A percentile compares a stretch with the other conserved stretches of the same genome.
These are phyloP conservation scores for Marchantia polymorpha DNA, from an alignment of 225 moss, liverwort and hornwort genomes.

Conservation along the genomic window DNA sequence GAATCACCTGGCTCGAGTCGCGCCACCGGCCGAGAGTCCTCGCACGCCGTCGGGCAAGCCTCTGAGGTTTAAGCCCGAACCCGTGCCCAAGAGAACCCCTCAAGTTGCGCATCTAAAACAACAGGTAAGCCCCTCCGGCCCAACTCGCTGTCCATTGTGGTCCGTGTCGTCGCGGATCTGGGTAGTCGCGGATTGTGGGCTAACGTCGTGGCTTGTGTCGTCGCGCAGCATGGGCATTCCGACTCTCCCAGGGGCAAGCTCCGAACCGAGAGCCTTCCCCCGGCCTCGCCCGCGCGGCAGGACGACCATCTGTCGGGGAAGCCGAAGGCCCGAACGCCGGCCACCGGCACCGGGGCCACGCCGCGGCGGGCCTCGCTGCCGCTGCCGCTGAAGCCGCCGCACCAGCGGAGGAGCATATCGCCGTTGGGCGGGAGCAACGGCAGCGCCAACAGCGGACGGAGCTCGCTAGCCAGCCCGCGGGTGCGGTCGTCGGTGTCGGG, in stretches of 20 bases:
- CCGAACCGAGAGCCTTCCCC: slow-evolving; percentile 38
- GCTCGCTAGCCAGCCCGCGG: slow-evolving; percentile 44
- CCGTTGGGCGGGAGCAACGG: slow-evolving; percentile 48
- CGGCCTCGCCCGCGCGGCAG: slow-evolving; percentile 40
- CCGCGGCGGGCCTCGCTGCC: slow-evolving; percentile 52
- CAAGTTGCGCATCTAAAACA: slow-evolving; percentile 53
- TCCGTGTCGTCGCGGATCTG: not conserved
- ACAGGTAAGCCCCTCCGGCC: slow-evolving; percentile 31
- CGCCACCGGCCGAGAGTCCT: slow-evolving; percentile 65
- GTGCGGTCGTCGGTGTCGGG: slow-evolving; percentile 31
- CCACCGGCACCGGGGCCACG: slow-evolving; percentile 28
- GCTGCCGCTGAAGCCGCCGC: slow-evolving; percentile 37
- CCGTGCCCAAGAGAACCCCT: slow-evolving; percentile 44
- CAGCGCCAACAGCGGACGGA: slow-evolving; percentile 44
- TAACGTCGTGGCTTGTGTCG: not conserved
- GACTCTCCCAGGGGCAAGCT: slow-evolving; percentile 38
- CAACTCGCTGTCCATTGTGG: too few relatives aligned
- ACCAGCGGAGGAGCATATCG: slow-evolving; percentile 46
- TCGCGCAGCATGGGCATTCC: slow-evolving; percentile 28
- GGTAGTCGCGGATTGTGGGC: not conserved
- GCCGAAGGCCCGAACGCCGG: slow-evolving; percentile 43
- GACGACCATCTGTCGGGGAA: slow-evolving; percentile 35
- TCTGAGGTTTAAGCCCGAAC: slow-evolving; percentile 55
- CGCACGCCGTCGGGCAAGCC: slow-evolving; percentile 70
- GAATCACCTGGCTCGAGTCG: slow-evolving; percentile 46